Conservation (phyloP, 768 basidiomycete species). For the Mycena olivaceomarginata region DNA sequence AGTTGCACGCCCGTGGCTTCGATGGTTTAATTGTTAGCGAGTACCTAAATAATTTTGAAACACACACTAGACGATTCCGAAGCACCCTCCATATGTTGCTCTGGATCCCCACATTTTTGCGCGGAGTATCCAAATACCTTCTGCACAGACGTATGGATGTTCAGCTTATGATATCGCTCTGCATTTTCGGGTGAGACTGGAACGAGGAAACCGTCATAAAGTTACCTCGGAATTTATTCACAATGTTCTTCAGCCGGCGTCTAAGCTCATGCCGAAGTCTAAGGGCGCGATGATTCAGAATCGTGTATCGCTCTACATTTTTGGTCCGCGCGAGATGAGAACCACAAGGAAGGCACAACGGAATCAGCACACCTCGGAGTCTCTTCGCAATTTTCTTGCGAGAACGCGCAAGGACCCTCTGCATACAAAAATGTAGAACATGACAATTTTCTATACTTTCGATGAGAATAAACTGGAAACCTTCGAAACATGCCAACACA, state of each 20-base stretch:
- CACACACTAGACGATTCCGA: no score
- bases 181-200: not conserved
- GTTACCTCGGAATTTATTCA: no score
- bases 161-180: not conserved
- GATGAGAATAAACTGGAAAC: not conserved
- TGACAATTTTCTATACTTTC: not conserved
- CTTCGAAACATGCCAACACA: not conserved
- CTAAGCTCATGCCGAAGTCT: no score
- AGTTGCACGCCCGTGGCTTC: no score
- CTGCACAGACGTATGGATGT: not conserved
- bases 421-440: not conserved
- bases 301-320: no score
- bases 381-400: not conserved
- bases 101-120: not conserved
- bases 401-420: not conserved
- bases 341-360: no score
- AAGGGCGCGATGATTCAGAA: no score
- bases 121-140: not conserved
- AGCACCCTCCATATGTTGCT: not conserved
- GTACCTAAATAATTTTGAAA: no score
- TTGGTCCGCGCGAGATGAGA: no score
- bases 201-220: not conserved
- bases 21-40: no score
- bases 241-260: no score
- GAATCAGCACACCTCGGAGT: not conserved